These are phyloP conservation scores for Paraglomus occultum DNA, from an alignment of 192 early-diverging fungal species.

Conservation along the genomic window DNA sequence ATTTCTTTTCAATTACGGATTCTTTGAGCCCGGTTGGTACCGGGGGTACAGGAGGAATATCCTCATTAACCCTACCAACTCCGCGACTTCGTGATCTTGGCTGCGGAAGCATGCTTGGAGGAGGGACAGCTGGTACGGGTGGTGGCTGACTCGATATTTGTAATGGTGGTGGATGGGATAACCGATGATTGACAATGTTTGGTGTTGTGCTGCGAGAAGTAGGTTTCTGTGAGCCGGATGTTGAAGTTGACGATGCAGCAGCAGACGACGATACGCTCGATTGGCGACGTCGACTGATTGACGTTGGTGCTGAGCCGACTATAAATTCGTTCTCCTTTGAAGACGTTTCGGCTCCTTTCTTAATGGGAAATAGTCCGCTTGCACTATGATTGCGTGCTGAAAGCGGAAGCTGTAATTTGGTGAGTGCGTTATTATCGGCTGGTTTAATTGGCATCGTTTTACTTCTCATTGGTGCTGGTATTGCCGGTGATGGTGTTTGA, in stretches of 20 bases:
- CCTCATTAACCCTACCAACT: conserved; percentile 7
- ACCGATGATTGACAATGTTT: conserved; percentile 2
- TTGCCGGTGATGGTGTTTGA: conserved; percentile 14
- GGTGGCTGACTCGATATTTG: conserved; percentile 10
- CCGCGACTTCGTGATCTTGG: not conserved
- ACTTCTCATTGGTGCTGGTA: conserved; percentile 3
- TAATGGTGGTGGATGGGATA: conserved; percentile 13
- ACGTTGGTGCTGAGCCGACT: not conserved
- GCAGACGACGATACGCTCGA: not conserved
- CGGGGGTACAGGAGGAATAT: conserved; percentile 27
- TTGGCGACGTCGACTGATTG: not conserved
- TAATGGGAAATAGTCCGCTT: conserved; percentile 10
- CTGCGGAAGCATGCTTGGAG: conserved; percentile 24
- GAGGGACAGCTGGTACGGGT: conserved; percentile 9
- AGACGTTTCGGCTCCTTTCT: not conserved
- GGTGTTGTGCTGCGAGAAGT: conserved; percentile 14
- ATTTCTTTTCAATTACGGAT: conserved; percentile 2
- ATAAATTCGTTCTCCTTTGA: not conserved
- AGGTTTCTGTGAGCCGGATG: not conserved
- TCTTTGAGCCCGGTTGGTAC: not conserved
- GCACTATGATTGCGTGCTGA: conserved; percentile 14
- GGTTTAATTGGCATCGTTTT: conserved; percentile 28
- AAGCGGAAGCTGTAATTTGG: conserved; percentile 16
- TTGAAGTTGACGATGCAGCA: not conserved
- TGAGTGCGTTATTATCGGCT: not conserved